Conservation (phyloP, 2,329 filamentous ascomycete genomes). For the Penicillium sp. region DNA sequence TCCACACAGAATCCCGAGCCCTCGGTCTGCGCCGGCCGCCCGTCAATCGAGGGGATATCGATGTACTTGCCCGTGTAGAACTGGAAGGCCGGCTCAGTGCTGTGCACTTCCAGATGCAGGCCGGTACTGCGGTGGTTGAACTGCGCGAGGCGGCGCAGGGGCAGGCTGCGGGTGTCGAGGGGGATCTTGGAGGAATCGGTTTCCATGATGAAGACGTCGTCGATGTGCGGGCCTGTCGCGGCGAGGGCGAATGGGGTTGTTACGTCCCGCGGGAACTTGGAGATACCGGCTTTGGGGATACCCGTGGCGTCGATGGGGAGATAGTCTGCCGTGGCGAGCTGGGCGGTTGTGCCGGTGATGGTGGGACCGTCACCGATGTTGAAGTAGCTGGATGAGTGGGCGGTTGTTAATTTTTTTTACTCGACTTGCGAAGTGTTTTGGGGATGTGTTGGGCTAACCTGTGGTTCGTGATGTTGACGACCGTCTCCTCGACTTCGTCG, state of each 20-base stretch:
- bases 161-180: conserved; percentile 65
- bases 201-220: conserved; percentile 87
- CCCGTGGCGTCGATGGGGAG: conserved; percentile 72
- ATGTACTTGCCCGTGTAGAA: conserved; percentile 92
- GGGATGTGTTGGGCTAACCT: conserved; percentile 58
- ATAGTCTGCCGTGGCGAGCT: conserved; percentile 63
- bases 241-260: conserved; percentile 72
- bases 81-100: conserved; percentile 94
- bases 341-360: conserved; percentile 64
- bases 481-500: conserved; percentile 80
- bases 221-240: conserved; percentile 71
- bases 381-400: conserved; percentile 57
- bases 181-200: conserved; percentile 61
- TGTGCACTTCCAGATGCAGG: conserved; percentile 81
- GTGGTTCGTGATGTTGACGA: conserved; percentile 93
- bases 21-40: conserved; percentile 63
- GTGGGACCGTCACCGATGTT: conserved; percentile 63
- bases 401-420: too few relatives aligned
- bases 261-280: conserved; percentile 63
- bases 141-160: conserved; percentile 67
- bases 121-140: conserved; percentile 73
- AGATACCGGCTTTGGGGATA: conserved; percentile 72
- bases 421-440: too few relatives aligned
- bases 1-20: conserved; percentile 88
- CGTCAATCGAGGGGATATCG: conserved; percentile 66